These are phyloP conservation scores for Pisolithus sp. DNA, from an alignment of 768 basidiomycete species.

Conservation along the genomic window DNA sequence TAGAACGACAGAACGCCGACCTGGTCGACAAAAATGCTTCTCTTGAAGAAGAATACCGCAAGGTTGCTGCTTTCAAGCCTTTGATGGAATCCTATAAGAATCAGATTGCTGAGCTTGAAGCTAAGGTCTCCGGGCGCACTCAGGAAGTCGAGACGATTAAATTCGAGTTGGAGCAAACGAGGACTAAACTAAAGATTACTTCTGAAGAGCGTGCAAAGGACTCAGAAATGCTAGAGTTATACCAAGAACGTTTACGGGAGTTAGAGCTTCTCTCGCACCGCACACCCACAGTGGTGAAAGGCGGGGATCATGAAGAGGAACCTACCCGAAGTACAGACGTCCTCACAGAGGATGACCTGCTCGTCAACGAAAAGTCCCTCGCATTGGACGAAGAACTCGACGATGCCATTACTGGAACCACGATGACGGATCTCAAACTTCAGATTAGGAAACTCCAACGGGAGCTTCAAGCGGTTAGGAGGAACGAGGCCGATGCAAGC, in stretches of 20 bases:
- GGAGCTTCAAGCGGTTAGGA: conserved; percentile 69
- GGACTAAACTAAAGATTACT: conserved; percentile 60
- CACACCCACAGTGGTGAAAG: conserved; percentile 29
- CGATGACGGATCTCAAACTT: conserved; percentile 88
- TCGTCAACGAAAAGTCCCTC: conserved; percentile 42
- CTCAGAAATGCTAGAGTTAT: conserved; percentile 78
- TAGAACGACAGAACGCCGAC: conserved; percentile 90
- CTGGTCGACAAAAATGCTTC: conserved; percentile 88
- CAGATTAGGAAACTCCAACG: conserved; percentile 76
- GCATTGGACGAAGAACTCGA: conserved; percentile 85
- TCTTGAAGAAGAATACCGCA: conserved; percentile 88
- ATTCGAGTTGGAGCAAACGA: conserved; percentile 72
- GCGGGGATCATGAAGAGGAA: conserved; percentile 14
- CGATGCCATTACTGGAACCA: conserved; percentile 74
- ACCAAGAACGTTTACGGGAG: conserved; percentile 87
- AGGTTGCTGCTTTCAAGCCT: conserved; percentile 79
- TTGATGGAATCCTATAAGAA: conserved; percentile 89
- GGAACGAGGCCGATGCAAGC: conserved; percentile 72
- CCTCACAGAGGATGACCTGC: conserved; percentile 40
- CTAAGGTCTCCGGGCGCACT: conserved; percentile 54
- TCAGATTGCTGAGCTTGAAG: conserved; percentile 77
- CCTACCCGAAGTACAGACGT: conserved; percentile 18
- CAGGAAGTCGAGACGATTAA: conserved; percentile 69
- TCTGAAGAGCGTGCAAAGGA: conserved; percentile 70
- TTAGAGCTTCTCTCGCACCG: conserved; percentile 66